Evolutionary conservation across 2,329 filamentous ascomycete genomes (phyloP), one percentile per base, ranked within the genome.

Genomic region (Tolypocladium tundrense): DNA sequence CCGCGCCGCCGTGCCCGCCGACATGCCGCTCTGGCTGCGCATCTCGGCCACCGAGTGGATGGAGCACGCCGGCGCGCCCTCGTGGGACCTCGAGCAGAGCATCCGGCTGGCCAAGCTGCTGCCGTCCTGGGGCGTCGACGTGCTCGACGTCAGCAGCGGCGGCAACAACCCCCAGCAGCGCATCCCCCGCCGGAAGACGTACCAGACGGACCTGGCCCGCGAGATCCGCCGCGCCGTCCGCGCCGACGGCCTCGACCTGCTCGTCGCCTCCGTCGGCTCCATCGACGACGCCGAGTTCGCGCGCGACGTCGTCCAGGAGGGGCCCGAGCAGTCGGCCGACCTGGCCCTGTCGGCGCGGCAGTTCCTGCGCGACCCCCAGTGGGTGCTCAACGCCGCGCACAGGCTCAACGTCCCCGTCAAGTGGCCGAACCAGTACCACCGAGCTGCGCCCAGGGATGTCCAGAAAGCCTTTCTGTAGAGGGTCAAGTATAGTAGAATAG

Each of bases 321-420:
- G 69, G 19, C 58, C 51, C 5, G 60, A 59, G 10, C 57, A 62
- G 41, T 57, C 62, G 40, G 83, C 81, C 1, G 91, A 97, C 68
- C 71, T 92, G n/a, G 84, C 87, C 0, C 78, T 93, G 21, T 79
- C 88, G 1, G 92, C 83, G 0, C 79, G 90, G 58, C 87, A 88
- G 67, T 94, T 94, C 72, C 79, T 95, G 73, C 84, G 90, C 69
- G 90, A 96, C 67, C 88, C 91, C 0, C 86, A 89, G 59, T 85
- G 91, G 68, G 87, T 91, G 10, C 84, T 90, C 72, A 79, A 82
- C 40, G 86, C 83, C 61, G 91, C 90, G 0, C 81, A 88, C 60
- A 82, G 91, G 62, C 75, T 96, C 39, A 85, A 83, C 11, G 84
- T 92, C 4, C 75, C 84, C 59, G 83, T 92, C 6, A 77, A 86